Conservation (phyloP, 2,329 filamentous ascomycete species). For the Nemania sp. region DNA sequence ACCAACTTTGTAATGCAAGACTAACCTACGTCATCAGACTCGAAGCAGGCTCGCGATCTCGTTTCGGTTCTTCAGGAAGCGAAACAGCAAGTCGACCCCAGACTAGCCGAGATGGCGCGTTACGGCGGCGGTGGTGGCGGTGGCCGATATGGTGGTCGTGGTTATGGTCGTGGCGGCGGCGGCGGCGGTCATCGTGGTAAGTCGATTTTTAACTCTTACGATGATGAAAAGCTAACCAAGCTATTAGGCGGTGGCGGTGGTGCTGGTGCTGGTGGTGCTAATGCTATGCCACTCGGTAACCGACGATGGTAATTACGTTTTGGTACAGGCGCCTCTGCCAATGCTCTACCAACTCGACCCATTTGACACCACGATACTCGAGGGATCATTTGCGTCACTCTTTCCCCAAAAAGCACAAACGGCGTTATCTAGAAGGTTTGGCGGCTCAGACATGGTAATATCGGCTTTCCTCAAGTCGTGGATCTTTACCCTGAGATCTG, state of each 20-base stretch:
- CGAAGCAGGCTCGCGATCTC: conserved; percentile 96
- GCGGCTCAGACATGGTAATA: conserved; percentile 42
- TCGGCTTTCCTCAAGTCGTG: conserved; percentile 28
- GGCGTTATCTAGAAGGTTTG: conserved; percentile 43
- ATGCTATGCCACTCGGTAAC: conserved; percentile 42
- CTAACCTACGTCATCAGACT: conserved; percentile 62
- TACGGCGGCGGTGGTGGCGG: conserved; percentile 85
- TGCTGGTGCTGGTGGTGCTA: conserved; percentile 51
- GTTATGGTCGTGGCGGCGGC: conserved; percentile 60
- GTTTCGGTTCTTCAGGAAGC: conserved; percentile 91
- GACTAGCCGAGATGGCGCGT: conserved; percentile 92
- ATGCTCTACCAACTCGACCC: conserved; percentile 3
- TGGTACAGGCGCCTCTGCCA: conserved; percentile 11
- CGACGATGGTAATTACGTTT: conserved; percentile 40
- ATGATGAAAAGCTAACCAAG: conserved; percentile 15
- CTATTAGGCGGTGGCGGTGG: conserved; percentile 48
- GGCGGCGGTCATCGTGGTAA: conserved; percentile 55
- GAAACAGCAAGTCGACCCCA: conserved; percentile 97
- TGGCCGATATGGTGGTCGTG: conserved; percentile 69
- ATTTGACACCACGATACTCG: conserved; percentile 21
- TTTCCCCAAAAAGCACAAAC: conserved; percentile 40
- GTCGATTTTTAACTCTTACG: conserved; percentile 12
- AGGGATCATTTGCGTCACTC: conserved; percentile 25
- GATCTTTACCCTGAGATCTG: conserved; percentile 34
- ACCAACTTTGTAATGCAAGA: not conserved